Evolutionary conservation across 2,329 filamentous ascomycete species (phyloP).

Genomic region (Paraconiothyrium brasiliense): DNA sequence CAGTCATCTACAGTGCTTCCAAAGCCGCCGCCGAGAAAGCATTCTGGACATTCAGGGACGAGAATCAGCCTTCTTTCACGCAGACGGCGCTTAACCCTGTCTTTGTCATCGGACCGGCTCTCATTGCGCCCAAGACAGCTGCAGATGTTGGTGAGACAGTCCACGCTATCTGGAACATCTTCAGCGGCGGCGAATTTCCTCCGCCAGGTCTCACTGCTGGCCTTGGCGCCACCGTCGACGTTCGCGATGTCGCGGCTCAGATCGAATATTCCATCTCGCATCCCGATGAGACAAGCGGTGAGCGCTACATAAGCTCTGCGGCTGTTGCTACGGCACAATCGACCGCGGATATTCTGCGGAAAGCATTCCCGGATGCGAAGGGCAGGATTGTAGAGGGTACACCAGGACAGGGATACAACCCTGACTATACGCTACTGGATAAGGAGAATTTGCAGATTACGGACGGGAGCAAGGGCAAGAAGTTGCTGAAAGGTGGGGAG

Average conservation of each 20-base stretch:
- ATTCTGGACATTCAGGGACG: slow-evolving; percentile 47
- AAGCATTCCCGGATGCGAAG: slow-evolving; percentile 47
- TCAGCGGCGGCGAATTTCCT: slow-evolving; percentile 43
- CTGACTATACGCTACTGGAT: slow-evolving; percentile 31
- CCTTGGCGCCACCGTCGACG: slow-evolving; percentile 51
- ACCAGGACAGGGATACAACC: slow-evolving; percentile 53
- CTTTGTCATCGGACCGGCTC: slow-evolving; percentile 55
- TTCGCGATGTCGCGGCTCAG: slow-evolving; percentile 56
- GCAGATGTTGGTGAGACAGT: slow-evolving; percentile 48
- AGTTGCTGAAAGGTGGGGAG: slow-evolving; percentile 24
- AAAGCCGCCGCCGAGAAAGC: slow-evolving; percentile 39
- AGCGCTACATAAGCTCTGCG: slow-evolving; percentile 53
- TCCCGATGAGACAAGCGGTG: slow-evolving; percentile 47
- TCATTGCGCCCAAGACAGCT: slow-evolving; percentile 40
- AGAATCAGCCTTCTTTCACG: slow-evolving; percentile 50
- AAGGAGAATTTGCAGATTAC: slow-evolving; percentile 18
- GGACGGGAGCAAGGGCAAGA: slow-evolving; percentile 31
- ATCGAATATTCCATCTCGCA: slow-evolving; percentile 52
- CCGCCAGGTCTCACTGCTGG: slow-evolving; percentile 29
- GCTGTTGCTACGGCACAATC: slow-evolving; percentile 49
- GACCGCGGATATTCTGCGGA: slow-evolving; percentile 54
- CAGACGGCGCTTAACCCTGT: slow-evolving; percentile 54
- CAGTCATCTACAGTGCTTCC: slow-evolving; percentile 37
- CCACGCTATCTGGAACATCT: slow-evolving; percentile 44
- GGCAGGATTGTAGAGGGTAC: slow-evolving; percentile 49